Evolutionary conservation across 2,329 filamentous ascomycete genomes (phyloP), one percentile per base, ranked within the genome.

Genomic region (Eutypella sp.): DNA sequence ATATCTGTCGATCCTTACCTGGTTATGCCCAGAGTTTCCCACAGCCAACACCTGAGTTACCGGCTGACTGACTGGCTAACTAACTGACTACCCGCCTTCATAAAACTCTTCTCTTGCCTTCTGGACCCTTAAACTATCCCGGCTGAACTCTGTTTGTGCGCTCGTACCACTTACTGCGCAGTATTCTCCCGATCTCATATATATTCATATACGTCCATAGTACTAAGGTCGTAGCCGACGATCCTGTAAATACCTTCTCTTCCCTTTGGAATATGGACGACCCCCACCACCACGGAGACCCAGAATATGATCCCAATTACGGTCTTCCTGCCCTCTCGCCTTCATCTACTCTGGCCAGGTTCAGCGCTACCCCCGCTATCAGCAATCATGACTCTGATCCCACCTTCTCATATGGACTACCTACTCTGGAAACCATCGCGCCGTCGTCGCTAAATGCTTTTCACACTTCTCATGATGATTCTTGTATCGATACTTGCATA

Each of bases 391-490:
- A 44, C 4, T 47, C 53, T 33, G 55, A 51, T 15, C 42, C 48
- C 31, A 22, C 24, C 25, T 54, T 53, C 38, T 20, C 51, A 22
- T 57, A 50, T 19, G 38, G 22, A n/a, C 33, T 47, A 3, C 37
- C 48, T 19, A 40, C 41, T 20, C 45, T 47, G 19, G 50, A 47
- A 4, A 50, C 51, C 3, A 42, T 49, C 24, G 43, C 49, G 19
- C 43, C 53, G 2, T 42, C 44, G 13, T 53, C 44, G 22, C 27
- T 57, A 11, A 44, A 54, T 8, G 45, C 53, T 9, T 41, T 42
- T 31, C 52, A 54, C 25, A 48, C 41, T 7, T 53, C 55, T 16
- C 53, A 58, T n/a, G 56, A 59, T 16, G 45, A 51, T 27, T 31
- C 33, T 5, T 55, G 51, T 33, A 16, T 52, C n/a, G 52, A 56